Evolutionary conservation across 306 rosid species (phyloP).

Genomic region (Vigna hirtella): DNA sequence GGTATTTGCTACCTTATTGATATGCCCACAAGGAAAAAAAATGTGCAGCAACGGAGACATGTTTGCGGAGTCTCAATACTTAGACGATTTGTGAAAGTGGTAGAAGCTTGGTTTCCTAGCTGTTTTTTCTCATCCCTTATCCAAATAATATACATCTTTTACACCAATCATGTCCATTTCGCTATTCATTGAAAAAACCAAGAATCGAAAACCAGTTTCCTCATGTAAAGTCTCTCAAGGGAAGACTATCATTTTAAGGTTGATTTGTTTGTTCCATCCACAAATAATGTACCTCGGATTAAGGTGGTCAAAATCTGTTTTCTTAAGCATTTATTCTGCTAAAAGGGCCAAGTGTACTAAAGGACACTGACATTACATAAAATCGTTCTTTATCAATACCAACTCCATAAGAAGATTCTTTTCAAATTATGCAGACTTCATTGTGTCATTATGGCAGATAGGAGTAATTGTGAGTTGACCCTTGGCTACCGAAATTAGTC

Average conservation of each 20-base stretch:
- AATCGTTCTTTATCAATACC: background rate
- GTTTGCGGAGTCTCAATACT: background rate
- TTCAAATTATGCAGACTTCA: background rate
- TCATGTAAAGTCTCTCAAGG: background rate
- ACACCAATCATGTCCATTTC: background rate
- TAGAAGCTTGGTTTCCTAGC: slow-evolving; percentile 16
- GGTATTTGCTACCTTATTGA: background rate
- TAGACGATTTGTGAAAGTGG: background rate
- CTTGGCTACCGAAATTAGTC: background rate
- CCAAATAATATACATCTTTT: background rate
- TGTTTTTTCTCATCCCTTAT: background rate
- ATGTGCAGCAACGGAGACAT: background rate
- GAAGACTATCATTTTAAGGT: background rate
- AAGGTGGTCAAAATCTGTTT: background rate
- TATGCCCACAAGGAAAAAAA: background rate
- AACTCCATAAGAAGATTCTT: background rate
- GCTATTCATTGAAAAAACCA: background rate
- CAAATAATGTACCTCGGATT: background rate
- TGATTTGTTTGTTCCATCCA: background rate
- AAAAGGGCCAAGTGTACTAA: background rate
- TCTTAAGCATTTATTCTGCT: background rate
- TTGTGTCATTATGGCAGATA: slow-evolving; percentile 26
- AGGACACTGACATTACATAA: background rate
- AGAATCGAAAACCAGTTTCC: background rate
- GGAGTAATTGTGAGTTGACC: background rate